Base-by-base conservation (phyloP, 164 flowering plant genomes). In the Nymphaea colorata region DNA sequence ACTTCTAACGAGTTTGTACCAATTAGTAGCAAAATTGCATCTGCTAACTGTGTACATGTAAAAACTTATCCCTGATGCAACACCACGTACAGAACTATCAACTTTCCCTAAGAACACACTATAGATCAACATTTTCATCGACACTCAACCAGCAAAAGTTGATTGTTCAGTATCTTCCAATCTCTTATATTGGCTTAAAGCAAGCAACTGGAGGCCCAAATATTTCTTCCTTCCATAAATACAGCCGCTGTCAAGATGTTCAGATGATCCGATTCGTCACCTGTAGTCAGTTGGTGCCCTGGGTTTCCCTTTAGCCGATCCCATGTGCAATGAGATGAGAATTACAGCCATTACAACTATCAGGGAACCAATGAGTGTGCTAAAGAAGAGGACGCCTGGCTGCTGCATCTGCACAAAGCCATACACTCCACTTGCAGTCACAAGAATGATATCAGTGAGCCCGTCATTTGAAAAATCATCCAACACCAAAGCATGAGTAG, bases 371-470 rank as follows among this genome's bases (percentile, higher is more conserved):
- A 92, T 89, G 42, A 95, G 79, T 3, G 91, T 90, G 87, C 99
- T 95, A 80, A 95, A 95, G 87, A 95, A 95, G 67, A 94, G 85
- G 68, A 97, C 99, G 10, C 99, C 98, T 2, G 98, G 98, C 71
- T 92, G 94, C 82, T 96, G 87, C 42, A 96, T 88, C 79, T 95
- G 99, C 45, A 90, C 99, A 76, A 89, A 95, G 42, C 98, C 97
- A 68, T 95, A 92, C 0, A 89, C 83, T 45, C 99, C 98, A 72
- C 65, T 90, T 0, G 91, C 81, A 8, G 94, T 95, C 45, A 95
- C 83, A 7, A 95, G 77, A 66, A 95, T 89, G 57, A 95, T 75
- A 75, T 95, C 98, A 6, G 97, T 90, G n/a, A 95, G 85, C 8
- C 95, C 97, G 71, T 95, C 99, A 68, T 87, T 89, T 60, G 96